Evolutionary conservation across 495 filamentous ascomycete species (phyloP), one percentile per base, ranked within the genome.

Genomic region (Entonaema liquescens): DNA sequence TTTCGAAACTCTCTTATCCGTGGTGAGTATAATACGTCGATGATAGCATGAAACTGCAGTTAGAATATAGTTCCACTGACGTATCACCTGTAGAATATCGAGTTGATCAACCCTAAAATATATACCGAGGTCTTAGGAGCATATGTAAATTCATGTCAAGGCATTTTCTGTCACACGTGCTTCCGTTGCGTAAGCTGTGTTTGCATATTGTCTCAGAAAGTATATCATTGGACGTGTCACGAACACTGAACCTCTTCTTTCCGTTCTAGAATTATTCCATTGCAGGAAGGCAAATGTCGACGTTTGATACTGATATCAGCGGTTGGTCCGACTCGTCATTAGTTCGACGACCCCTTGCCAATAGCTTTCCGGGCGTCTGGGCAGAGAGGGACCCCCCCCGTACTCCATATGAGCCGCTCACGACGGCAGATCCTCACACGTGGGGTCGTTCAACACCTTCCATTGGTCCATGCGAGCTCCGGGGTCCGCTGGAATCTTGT

Each of bases 181-280:
- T 47, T 23, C 19, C 28, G 21, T 6, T 8, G 28, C 64, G 63
- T 25, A 62, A 62, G 60, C 60, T 60, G 47, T 50, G 29, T 19
- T 28, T 21, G 28, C 15, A 4, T 49, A 57, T 5, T 61, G 42
- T 40, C 61, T 40, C 7, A 17, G 33, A 54, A 9, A 7, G 3
- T 13, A 59, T 25, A 52, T 40, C n/a, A 67, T 62, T 70, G 57
- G 67, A 13, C 38, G 19, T 15, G 19, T 23, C 38, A 54, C 54
- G 49, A 56, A 28, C 7, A 21, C 19, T 26, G 42, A 44, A 50
- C 38, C 47, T 21, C 12, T 54, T 60, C 19, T n/a, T 28, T 19
- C 62, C 42, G 44, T 72, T 72, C 69, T 72, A 67, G 69, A 72
- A 67, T 49, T 11, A 19, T 72, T 72, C 64, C 31, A n/a, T 64